These are phyloP conservation scores for Eutrema yunnanense DNA, from an alignment of 345 rosid species.

Conservation along the genomic window DNA sequence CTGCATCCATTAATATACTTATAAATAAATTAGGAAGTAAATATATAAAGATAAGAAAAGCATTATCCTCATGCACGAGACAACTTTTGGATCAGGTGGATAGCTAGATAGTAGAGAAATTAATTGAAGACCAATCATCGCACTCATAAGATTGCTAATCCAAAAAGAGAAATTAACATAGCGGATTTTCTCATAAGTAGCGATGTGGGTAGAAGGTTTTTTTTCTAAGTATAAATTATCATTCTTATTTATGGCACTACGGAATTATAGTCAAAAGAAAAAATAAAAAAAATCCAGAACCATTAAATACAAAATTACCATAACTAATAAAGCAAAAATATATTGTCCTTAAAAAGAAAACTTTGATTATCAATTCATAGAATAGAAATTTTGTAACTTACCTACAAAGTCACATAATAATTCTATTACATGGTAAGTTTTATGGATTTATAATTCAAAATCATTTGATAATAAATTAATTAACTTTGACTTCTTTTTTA, in stretches of 20 bases:
- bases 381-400: no score
- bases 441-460: no score
- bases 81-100: constrained; percentile 16
- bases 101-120: neutral
- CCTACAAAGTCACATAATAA: no score
- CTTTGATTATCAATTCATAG: no score
- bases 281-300: neutral
- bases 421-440: no score
- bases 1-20: neutral
- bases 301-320: neutral
- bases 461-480: no score
- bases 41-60: neutral
- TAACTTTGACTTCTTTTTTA: no score
- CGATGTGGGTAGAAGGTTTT: neutral
- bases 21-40: neutral
- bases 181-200: neutral
- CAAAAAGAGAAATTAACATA: neutral
- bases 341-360: no score
- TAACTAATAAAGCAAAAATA: no score
- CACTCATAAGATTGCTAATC: neutral
- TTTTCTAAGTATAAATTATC: neutral
- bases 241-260: neutral
- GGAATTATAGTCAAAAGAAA: neutral
- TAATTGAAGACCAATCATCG: constrained; percentile 19
- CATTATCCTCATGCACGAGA: constrained; percentile 16